Evolutionary conservation across 768 basidiomycete genomes (phyloP), one percentile per base, ranked within the genome.

Genomic region (Termitomyces sp.): DNA sequence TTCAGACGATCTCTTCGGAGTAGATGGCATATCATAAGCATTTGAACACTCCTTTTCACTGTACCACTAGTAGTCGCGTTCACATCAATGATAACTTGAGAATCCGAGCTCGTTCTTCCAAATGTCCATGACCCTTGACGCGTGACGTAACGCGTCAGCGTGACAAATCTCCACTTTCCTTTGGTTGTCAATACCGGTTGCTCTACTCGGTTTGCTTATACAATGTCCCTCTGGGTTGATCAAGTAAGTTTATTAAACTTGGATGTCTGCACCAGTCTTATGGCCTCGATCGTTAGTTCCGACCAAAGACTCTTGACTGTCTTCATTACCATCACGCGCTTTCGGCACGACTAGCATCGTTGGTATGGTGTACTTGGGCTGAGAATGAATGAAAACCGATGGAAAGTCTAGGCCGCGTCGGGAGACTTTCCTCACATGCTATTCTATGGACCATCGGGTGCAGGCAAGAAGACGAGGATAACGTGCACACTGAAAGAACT

Each of bases 371-470:
- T 17, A 23, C 30, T 50, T 27, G 45, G 32, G 9, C 3, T 35
- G 5, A 21, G 19, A 17, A 10, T 50, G 28, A 2, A 30, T n/a
- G 23, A 9, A 27, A 12, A 49, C 21, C 42, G 48, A 25, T 12
- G 50, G 32, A 58, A 39, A 39, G 3, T 35, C 1, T 65, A 94
- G 91, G 88, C 95, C 0, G 81, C 85, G 1, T 88, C 91, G 1
- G 91, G 92, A 0, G 95, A 98, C 76, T 98, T 99, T 68, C 96
- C 96, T 8, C 96, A 99, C 68, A 86, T 97, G 76, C 82, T 99
- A 1, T 96, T 98, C 75, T 99, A 98, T 66, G 96, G 96, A 0
- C 96, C 96, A 9, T 91, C 91, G 4, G 96, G 96, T 21, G 94
- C 96, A 14, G 96, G 96, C 16, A 98, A 98, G 78, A 99, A 99